Base-by-base conservation (phyloP, 768 basidiomycete species). In the Collybia mongolica region DNA sequence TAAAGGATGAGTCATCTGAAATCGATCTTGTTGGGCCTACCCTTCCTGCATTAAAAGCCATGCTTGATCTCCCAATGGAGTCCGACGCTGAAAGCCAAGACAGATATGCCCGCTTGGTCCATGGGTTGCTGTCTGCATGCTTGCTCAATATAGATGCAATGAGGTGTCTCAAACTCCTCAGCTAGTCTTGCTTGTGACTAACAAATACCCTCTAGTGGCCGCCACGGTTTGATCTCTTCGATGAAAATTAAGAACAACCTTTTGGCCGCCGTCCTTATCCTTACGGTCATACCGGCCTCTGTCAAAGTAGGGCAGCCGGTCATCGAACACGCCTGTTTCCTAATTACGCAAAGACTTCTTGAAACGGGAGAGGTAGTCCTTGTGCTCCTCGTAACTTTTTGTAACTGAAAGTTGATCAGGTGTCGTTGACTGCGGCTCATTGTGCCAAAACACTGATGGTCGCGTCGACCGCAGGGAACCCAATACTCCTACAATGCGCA, bases 221-320 rank as follows among this genome's bases (percentile, higher is more conserved):
- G 96, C 41, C 77, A 84, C 51, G 95, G 93, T 0, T 57, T 76
- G 0, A 83, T 89, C 8, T 88, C 89, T 2, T 70, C 80, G 2
- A 83, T 86, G 65, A 98, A 98, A 71, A 76, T 90, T 65, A 95
- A 93, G 69, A 91, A 84, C 60, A 98, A 97, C 65, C 75, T 98
- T 52, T 71, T 98, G 11, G 90, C 92, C 0, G 75, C 86, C 0
- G 93, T 93, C 1, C 77, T 99, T 4, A 76, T 97, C 44, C 65
- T 99, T 38, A 96, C 95, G 0, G 81, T 86, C 19, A 69, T 93
- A 1, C 90, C 92, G 0, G 55, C 81, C 0, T 73, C 73, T 11
- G 75, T 86, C 15, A 82, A 82, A 63, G 67, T 97, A 26, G 86
- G 92, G 40, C 77, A 80, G 41, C 79, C 82, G 2, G 82, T 87